Conservation (phyloP, 345 rosid species). For the Euphorbia tirucalli region DNA sequence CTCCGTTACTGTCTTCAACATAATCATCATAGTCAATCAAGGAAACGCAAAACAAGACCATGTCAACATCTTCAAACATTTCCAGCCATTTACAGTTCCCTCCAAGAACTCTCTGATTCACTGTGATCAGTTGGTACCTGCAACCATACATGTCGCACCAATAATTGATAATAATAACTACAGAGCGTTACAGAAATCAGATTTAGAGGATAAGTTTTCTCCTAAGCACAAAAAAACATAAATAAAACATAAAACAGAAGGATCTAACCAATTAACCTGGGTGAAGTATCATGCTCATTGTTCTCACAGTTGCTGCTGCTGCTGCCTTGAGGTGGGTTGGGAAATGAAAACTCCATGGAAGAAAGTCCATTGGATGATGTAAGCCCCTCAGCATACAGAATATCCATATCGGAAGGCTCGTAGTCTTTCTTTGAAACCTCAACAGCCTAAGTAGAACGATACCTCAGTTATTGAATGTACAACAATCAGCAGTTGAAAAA, state of each 20-base stretch:
- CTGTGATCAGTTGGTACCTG: constrained; percentile 86
- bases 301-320: constrained; percentile 27
- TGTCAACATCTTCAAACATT: constrained; percentile 79
- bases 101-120: constrained; percentile 64
- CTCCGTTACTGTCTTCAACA: constrained; percentile 48
- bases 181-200: no score
- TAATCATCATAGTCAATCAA: constrained; percentile 59
- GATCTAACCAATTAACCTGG: constrained; percentile 42
- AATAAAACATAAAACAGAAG: no score
- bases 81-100: constrained; percentile 75
- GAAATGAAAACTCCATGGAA: constrained; percentile 73
- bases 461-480: background rate
- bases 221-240: background rate
- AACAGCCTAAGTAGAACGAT: constrained; percentile 51
- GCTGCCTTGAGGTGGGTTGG: constrained; percentile 32
- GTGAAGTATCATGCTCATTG: constrained; percentile 35
- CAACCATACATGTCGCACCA: background rate
- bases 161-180: background rate
- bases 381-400: constrained; percentile 75
- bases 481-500: background rate
- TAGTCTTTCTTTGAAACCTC: constrained; percentile 71
- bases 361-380: constrained; percentile 64
- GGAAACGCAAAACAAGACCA: constrained; percentile 69
- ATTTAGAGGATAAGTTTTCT: background rate
- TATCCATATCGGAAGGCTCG: constrained; percentile 77